These are phyloP conservation scores for Trichosporon sp. DNA, from an alignment of 1,284 basidiomycete genomes.

Conservation along the genomic window DNA sequence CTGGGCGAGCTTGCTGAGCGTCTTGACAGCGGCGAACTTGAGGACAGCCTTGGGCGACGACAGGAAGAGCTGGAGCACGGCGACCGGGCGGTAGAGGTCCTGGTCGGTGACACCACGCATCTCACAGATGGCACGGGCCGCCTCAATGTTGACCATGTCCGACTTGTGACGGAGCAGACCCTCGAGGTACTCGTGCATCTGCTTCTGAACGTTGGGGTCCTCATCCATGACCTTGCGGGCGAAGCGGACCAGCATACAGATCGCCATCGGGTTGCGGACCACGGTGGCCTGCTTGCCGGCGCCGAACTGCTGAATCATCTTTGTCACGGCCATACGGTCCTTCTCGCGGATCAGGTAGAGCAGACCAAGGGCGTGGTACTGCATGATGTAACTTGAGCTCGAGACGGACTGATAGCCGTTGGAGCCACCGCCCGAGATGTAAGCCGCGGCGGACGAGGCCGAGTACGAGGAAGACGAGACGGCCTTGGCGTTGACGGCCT, in stretches of 20 bases:
- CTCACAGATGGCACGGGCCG: slow-evolving; percentile 94
- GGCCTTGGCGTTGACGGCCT: slow-evolving; percentile 89
- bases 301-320: slow-evolving; percentile 97
- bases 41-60: slow-evolving; percentile 90
- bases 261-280: slow-evolving; percentile 94
- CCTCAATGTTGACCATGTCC: slow-evolving; percentile 99
- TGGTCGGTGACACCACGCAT: slow-evolving; percentile 78
- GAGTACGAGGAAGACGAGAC: slow-evolving; percentile 62
- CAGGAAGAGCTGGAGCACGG: slow-evolving; percentile 89
- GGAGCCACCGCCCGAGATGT: slow-evolving; percentile 40
- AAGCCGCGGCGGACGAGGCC: slow-evolving; percentile 63
- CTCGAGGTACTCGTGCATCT: slow-evolving; percentile 92
- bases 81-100: slow-evolving; percentile 84
- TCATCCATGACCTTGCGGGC: slow-evolving; percentile 98
- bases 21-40: slow-evolving; percentile 97
- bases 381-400: slow-evolving; percentile 87
- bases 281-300: slow-evolving; percentile 75
- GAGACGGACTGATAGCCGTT: slow-evolving; percentile 73
- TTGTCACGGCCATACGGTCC: slow-evolving; percentile 98
- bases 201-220: slow-evolving; percentile 88
- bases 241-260: slow-evolving; percentile 98
- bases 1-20: slow-evolving; percentile 82
- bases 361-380: slow-evolving; percentile 95
- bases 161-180: slow-evolving; percentile 97
- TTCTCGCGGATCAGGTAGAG: slow-evolving; percentile 94